Evolutionary conservation across 202 grass and related monocot genomes (phyloP), one percentile per base, ranked within the genome.

Genomic region (Dendrocalamus latiflorus): DNA sequence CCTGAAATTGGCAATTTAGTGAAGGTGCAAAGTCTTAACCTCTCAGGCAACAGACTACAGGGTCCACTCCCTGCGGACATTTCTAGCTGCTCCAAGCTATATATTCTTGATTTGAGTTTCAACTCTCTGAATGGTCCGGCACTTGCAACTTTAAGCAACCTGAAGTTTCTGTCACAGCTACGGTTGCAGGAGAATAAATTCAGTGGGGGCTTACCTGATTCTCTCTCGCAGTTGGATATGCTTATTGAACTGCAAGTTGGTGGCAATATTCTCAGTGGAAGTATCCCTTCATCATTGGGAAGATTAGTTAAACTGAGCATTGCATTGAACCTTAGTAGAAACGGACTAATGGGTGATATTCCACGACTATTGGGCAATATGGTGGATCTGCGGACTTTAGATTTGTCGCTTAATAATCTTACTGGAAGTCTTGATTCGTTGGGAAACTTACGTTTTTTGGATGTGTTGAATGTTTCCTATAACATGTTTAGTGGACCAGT

Each of bases 381-480:
- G n/a, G n/a, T n/a, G n/a, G n/a, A n/a, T n/a, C n/a, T n/a, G n/a
- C n/a, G n/a, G n/a, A n/a, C n/a, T n/a, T 86, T 94, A 74, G 95
- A 97, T 86, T 86, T 97, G 28, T 97, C 95, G 70, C 39, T 43
- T 68, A 97, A 97, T 77, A 91, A 88, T 80, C 86, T 97, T 20
- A 84, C 88, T 3, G 90, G 95, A 80, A 76, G 30, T 47, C 64
- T 94, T 17, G 82, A 2, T 2, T 13, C 84, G 54, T 85, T 97
- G 68, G 34, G 64, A 67, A 61, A 48, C 77, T 84, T 97, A 54
- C 72, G 45, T 1, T 84, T 55, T 34, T 84, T 93, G 68, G 53
- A 88, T 21, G 18, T 14, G 8, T 28, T 94, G 53, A 93, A 97
- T 88, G 25, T 97, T 85, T 97, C 95, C 63, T 85, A 88, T 51